These are phyloP conservation scores for Haplosporangium gracile DNA, from an alignment of 192 early-diverging fungal genomes.

Conservation along the genomic window DNA sequence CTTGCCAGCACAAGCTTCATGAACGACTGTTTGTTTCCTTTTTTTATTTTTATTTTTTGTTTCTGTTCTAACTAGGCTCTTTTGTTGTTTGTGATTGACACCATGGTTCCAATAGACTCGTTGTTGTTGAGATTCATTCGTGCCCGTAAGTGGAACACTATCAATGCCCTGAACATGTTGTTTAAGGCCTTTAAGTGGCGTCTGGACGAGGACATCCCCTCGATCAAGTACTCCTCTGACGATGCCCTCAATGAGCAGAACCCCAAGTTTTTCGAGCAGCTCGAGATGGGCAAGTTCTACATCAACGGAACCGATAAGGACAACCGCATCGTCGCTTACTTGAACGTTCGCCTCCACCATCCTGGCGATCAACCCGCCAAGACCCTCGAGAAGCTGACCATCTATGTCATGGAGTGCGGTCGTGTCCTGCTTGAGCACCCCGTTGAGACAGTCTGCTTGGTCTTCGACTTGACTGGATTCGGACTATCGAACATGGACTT, in stretches of 20 bases:
- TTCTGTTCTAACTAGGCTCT: not conserved
- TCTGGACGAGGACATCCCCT: conserved; percentile 64
- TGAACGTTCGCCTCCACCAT: conserved; percentile 40
- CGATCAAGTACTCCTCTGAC: conserved; percentile 43
- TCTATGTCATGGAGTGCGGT: conserved; percentile 79
- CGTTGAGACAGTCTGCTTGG: conserved; percentile 62
- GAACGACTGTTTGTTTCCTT: no score
- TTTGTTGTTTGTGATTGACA: not conserved
- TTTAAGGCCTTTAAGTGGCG: conserved; percentile 79
- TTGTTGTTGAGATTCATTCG: conserved; percentile 84
- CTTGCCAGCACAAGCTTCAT: not conserved
- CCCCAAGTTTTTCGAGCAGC: conserved; percentile 38
- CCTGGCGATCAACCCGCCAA: conserved; percentile 68
- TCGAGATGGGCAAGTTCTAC: conserved; percentile 59
- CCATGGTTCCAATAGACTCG: not conserved
- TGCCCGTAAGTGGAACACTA: conserved; percentile 89
- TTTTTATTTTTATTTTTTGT: not conserved
- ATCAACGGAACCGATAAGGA: conserved; percentile 61
- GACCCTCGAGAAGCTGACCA: conserved; percentile 70
- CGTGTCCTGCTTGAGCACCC: conserved; percentile 70
- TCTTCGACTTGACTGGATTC: conserved; percentile 48
- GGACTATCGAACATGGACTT: conserved; percentile 48
- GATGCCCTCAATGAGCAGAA: not conserved
- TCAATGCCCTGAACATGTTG: conserved; percentile 79
- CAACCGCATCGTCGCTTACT: conserved; percentile 61